Base-by-base conservation (phyloP, 106 monocot genomes). In the Dendrobium huoshanense region DNA sequence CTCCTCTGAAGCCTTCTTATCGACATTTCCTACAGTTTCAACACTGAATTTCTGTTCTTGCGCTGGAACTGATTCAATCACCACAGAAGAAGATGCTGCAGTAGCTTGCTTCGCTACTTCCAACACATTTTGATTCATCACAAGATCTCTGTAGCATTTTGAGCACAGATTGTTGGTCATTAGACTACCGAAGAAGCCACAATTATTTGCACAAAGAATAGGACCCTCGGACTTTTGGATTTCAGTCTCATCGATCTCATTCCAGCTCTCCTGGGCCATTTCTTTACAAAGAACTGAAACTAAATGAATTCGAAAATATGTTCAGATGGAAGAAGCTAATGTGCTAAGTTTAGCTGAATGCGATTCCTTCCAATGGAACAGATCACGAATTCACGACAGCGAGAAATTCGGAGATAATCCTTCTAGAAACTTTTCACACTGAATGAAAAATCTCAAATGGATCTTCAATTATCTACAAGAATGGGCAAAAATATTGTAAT, bases 101-200 rank as follows among this genome's bases (percentile, higher is more conserved):
- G 68, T 74, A 75, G 64, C n/a, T 1, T 77, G 70, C 67, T 83
- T 79, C 15, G 45, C 42, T 55, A 29, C 16, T 25, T 49, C 79
- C 56, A 72, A 41, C 7, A 40, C 40, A 13, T 51, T 13, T 51
- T 51, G 13, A 9, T 78, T 83, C 83, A 73, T 79, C 55, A 72
- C 55, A 58, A 73, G 54, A 72, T 83, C 83, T 47, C 68, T 76
- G 70, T 86, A 86, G 83, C 85, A 89, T 31, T 86, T 86, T 16
- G 89, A 89, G 79, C 89, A 89, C 27, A 86, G 78, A 56, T 89
- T 86, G 44, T 80, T 77, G 24, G 85, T 89, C 20, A 81, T 78
- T 7, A 81, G 15, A 22, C 75, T 87, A 0, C 87, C 87, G 41
- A 87, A 87, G 84, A 87, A 87, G 49, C 87, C 84, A 55, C 87